Evolutionary conservation across 768 basidiomycete species (phyloP), one percentile per base, ranked within the genome.

Genomic region (Naganishia vaughanmartiniae): DNA sequence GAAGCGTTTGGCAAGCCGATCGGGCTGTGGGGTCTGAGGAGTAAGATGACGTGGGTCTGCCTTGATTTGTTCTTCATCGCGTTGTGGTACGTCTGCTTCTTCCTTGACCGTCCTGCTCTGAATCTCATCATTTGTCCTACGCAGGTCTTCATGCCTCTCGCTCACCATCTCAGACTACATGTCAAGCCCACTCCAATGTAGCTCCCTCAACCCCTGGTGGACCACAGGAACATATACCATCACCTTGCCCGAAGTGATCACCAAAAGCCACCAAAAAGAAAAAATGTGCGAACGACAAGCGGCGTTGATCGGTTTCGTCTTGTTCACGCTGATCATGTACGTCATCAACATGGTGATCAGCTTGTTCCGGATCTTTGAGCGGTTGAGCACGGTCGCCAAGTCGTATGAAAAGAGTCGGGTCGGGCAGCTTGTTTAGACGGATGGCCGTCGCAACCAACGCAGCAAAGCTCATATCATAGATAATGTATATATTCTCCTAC

Each of bases 1-100:
- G 80, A 81, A 66, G 78, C 78, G 60, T 79, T 79, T 55, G 79
- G 79, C 39, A 74, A 73, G 72, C 81, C 81, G 2, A 79, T 82
- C 66, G 81, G 81, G 31, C 71, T 82, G 0, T 82, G 81, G 81
- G 77, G 76, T 24, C 73, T 82, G 24, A 72, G 77, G 19, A 77
- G 75, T 60, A 82, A 82, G 66, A 80, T 82, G 76, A 65, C 80
- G 15, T 82, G 78, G 76, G 78, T 79, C n/a, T 80, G 79, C 54
- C 68, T 80, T 19, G 81, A 81, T 67, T 73, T 81, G 28, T 48
- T 80, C 34, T 79, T 80, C 67, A 77, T 81, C 55, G 78, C 73
- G 0, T 68, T 81, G 0, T 81, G 81, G 81, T 77, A 76, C 10
- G 76, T 74, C 4, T 73, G 73, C 26, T 19, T 46, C 6, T 30